Evolutionary conservation across 148 eudicot species (phyloP).

Genomic region (Chenopodium formosanum): DNA sequence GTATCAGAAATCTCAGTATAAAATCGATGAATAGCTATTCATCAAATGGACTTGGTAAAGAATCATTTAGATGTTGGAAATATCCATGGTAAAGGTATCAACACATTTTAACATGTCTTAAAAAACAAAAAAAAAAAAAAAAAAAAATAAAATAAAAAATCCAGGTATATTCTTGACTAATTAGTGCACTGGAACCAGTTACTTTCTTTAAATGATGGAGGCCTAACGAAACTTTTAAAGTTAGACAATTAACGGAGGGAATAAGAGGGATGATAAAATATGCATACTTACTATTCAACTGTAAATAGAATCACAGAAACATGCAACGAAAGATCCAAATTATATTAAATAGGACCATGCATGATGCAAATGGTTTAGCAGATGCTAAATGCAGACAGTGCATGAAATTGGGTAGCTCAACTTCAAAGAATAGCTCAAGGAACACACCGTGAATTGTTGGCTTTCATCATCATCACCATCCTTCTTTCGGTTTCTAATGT

Average conservation of each 20-base stretch:
- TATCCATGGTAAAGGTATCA: neutral
- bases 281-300: neutral
- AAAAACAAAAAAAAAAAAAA: neutral
- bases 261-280: neutral
- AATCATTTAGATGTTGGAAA: neutral
- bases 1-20: neutral
- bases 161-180: neutral
- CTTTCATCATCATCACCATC: constrained; percentile 70
- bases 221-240: neutral
- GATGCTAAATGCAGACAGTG: neutral
- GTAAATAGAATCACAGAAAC: neutral
- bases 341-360: neutral
- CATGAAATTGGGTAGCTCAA: neutral
- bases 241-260: too few relatives aligned
- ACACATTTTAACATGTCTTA: neutral
- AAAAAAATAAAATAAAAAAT: neutral
- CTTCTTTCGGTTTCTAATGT: constrained; percentile 69
- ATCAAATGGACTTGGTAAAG: neutral
- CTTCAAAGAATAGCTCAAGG: neutral
- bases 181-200: neutral
- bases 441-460: constrained; percentile 72
- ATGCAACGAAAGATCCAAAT: neutral
- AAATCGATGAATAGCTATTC: neutral
- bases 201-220: neutral
- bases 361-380: neutral